These are phyloP conservation scores for Pterulicium gracile DNA, from an alignment of 1,284 basidiomycete genomes.

Conservation along the genomic window DNA sequence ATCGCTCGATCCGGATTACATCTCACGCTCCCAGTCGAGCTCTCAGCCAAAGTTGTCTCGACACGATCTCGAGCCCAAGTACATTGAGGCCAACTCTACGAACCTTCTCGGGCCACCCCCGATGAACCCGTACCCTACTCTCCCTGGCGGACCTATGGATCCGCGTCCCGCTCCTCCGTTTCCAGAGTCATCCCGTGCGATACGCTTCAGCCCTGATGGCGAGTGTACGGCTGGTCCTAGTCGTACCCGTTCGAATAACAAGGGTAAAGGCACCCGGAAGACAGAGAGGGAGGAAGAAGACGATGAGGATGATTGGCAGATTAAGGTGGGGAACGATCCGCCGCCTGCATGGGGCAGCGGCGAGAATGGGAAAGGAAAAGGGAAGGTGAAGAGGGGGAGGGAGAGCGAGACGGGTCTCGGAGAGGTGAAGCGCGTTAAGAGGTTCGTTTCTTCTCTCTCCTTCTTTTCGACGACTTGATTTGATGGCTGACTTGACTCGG, in stretches of 20 bases:
- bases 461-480: no score
- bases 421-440: no score
- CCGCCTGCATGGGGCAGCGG: conserved; percentile 62
- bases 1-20: background rate
- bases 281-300: conserved; percentile 25
- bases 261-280: conserved; percentile 12
- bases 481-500: no score
- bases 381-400: conserved; percentile 14
- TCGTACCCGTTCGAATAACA: conserved; percentile 6
- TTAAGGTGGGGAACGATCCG: conserved; percentile 48
- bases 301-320: conserved; percentile 49
- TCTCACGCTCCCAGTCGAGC: background rate
- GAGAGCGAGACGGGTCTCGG: no score
- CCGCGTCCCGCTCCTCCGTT: background rate
- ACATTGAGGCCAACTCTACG: background rate
- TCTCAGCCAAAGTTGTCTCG: background rate
- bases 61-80: background rate
- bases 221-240: background rate
- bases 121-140: background rate
- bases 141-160: background rate
- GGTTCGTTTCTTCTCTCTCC: no score
- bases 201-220: background rate
- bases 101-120: background rate
- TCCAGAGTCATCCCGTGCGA: background rate
- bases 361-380: conserved; percentile 29